Conservation (phyloP, 2,329 filamentous ascomycete species). For the Dothistroma pini region DNA sequence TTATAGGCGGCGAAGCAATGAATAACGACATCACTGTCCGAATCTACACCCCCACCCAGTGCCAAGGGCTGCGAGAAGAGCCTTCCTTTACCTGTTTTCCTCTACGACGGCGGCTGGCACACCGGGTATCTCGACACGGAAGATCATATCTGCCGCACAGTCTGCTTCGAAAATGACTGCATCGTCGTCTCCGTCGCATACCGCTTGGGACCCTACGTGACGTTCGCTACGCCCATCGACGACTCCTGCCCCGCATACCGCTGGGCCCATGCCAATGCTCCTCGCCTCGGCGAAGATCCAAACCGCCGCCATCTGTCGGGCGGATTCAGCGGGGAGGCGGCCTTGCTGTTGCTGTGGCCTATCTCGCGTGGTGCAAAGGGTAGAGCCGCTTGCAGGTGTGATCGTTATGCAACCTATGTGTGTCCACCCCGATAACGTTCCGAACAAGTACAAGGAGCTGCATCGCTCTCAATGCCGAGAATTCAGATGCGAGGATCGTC, state of each 20-base stretch:
- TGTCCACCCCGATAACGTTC: slow-evolving; percentile 14
- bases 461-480: slow-evolving; percentile 2
- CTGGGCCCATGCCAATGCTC: too few relatives aligned
- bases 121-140: slow-evolving; percentile 37
- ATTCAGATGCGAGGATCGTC: not conserved
- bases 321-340: slow-evolving; percentile 23
- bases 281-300: slow-evolving; percentile 12
- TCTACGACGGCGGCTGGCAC: slow-evolving; percentile 38
- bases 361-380: too few relatives aligned
- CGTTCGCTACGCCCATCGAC: slow-evolving; percentile 30
- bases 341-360: too few relatives aligned
- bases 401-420: slow-evolving; percentile 12
- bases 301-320: slow-evolving; percentile 11
- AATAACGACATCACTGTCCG: slow-evolving; percentile 11
- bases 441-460: slow-evolving; percentile 13
- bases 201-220: slow-evolving; percentile 16
- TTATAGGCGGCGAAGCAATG: slow-evolving; percentile 12
- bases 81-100: slow-evolving; percentile 37
- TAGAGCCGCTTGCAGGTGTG: too few relatives aligned
- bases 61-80: not conserved
- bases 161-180: slow-evolving; percentile 31
- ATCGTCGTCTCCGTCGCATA: slow-evolving; percentile 38
- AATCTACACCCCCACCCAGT: slow-evolving; percentile 18
- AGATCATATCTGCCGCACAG: slow-evolving; percentile 34
- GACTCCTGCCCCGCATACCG: slow-evolving; percentile 21